Evolutionary conservation across 805 yeast species (phyloP), one percentile per base, ranked within the genome.

Genomic region (Saccharomycopsis vini): DNA sequence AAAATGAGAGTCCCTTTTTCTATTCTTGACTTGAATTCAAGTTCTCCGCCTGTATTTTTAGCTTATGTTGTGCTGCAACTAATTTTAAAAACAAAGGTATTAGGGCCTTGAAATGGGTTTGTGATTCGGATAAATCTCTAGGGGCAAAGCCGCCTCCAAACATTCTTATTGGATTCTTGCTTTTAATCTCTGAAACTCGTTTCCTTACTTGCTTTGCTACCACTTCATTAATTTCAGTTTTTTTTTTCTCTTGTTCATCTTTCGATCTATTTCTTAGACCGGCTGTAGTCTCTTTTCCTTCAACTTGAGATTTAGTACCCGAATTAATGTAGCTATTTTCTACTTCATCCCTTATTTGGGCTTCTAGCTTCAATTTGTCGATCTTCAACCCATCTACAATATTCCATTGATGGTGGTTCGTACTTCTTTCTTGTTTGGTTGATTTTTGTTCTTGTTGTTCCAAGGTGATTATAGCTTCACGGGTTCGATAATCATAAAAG

Each of bases 131-230:
- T 19, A 50, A 39, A 6, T 42, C 46, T 16, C 24, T 32, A 5
- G 52, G 51, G 12, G 44, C 52, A 36, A 49, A 32, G n/a, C 51
- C 52, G 5, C 52, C 52, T 30, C 33, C 38, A 40, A 50, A 50
- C 52, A 50, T 50, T 33, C 39, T 41, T 5, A 50, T 44, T 6
- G 49, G 51, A 35, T 50, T 43, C 29, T 29, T 24, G 20, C 24
- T 49, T 23, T 32, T 26, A 10, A 24, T 28, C 13, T 37, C 36
- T 38, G 22, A 37, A 30, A 31, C 45, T 4, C 19, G 13, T 18
- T 26, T 23, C 15, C 22, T 36, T 3, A 42, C n/a, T 30, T 18
- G 9, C 15, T 23, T 18, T n/a, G 15, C n/a, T 5, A 37, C 23
- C 16, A 39, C n/a, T 21, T 35, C n/a, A n/a, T 40, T 24, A 10